Evolutionary conservation across 1,284 basidiomycete species (phyloP).

Genomic region (Xanthoconium separans): DNA sequence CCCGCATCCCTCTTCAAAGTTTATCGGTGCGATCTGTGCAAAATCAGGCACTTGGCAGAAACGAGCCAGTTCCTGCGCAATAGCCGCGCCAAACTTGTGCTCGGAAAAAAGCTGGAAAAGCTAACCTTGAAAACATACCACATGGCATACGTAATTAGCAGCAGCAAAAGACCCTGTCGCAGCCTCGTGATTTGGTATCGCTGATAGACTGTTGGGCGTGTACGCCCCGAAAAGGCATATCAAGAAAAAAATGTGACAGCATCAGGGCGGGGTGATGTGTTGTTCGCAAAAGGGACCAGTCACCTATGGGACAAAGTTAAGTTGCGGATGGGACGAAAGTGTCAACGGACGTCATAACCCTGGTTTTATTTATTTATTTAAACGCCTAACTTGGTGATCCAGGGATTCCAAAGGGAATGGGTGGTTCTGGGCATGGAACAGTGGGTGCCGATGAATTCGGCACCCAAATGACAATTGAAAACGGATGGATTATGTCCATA

Average conservation of each 20-base stretch:
- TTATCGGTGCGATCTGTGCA: conserved; percentile 31
- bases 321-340: conserved; percentile 16
- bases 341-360: conserved; percentile 32
- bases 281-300: conserved; percentile 8
- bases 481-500: neutral
- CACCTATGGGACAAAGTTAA: conserved; percentile 25
- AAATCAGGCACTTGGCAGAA: conserved; percentile 24
- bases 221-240: conserved; percentile 19
- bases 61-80: conserved; percentile 14
- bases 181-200: conserved; percentile 20
- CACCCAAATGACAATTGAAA: conserved; percentile 7
- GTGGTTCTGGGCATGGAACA: neutral
- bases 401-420: conserved; percentile 9
- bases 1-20: neutral
- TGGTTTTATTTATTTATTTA: conserved; percentile 14
- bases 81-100: conserved; percentile 11
- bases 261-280: conserved; percentile 11
- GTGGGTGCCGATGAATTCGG: conserved; percentile 17
- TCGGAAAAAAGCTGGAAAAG: conserved; percentile 18
- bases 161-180: conserved; percentile 16
- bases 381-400: conserved; percentile 9
- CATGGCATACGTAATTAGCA: conserved; percentile 24
- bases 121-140: conserved; percentile 27
- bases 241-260: conserved; percentile 8
- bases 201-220: conserved; percentile 5